Evolutionary conservation across 2,329 filamentous ascomycete species (phyloP).

Genomic region (Fusarium chlamydosporum): DNA sequence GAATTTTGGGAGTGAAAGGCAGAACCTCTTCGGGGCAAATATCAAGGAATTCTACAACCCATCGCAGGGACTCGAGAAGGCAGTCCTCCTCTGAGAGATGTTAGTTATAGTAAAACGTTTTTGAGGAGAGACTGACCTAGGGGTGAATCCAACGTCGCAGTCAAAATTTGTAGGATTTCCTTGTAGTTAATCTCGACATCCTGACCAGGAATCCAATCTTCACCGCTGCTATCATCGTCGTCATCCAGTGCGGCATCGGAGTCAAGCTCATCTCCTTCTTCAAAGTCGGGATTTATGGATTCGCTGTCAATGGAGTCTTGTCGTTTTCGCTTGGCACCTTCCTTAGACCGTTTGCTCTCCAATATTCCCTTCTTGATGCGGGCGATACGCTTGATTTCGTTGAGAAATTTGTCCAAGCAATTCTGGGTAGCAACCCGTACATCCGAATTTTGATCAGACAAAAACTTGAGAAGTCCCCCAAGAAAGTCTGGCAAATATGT

Average conservation of each 20-base stretch:
- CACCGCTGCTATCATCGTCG: conserved; percentile 76
- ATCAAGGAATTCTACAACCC: conserved; percentile 97
- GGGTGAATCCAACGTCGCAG: conserved; percentile 87
- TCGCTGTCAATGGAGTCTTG: conserved; percentile 78
- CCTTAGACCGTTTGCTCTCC: conserved; percentile 82
- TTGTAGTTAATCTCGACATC: conserved; percentile 95
- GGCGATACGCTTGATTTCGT: conserved; percentile 94
- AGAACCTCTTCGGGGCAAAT: conserved; percentile 98
- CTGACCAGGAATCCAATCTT: conserved; percentile 97
- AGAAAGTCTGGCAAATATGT: conserved; percentile 93
- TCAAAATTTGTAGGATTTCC: conserved; percentile 91
- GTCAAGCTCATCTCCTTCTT: conserved; percentile 72
- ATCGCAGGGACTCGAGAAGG: conserved; percentile 88
- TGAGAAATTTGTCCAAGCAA: conserved; percentile 89
- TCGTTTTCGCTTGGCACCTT: conserved; percentile 76
- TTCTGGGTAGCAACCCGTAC: conserved; percentile 95
- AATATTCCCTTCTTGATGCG: conserved; percentile 92
- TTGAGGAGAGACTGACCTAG: conserved; percentile 67
- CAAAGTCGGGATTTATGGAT: conserved; percentile 70
- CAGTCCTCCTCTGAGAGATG: conserved; percentile 82
- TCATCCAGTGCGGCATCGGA: conserved; percentile 71
- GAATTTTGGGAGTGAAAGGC: conserved; percentile 90
- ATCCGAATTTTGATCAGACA: conserved; percentile 91
- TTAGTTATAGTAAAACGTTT: conserved; percentile 29
- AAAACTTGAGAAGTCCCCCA: conserved; percentile 88